Evolutionary conservation across 768 basidiomycete genomes (phyloP).

Genomic region (Psilocybe tampanensis): DNA sequence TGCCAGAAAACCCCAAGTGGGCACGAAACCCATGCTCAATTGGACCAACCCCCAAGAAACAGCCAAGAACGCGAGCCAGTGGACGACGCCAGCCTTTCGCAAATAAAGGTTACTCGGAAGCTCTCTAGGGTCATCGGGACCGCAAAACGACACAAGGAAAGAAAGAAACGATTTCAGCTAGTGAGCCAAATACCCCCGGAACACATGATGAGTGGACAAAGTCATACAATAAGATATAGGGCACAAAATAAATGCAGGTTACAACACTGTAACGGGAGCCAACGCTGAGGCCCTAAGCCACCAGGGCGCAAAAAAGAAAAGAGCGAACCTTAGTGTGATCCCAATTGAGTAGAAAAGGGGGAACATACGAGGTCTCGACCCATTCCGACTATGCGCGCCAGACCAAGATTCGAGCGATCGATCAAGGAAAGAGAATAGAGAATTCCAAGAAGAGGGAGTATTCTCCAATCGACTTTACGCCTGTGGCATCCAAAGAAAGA

Average conservation of each 20-base stretch:
- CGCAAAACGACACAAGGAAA: neutral
- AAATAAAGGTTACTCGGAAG: constrained; percentile 40
- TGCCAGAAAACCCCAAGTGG: constrained; percentile 40
- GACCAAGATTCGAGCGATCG: constrained; percentile 43
- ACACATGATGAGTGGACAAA: neutral
- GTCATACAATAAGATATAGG: constrained; percentile 49
- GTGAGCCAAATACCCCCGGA: neutral
- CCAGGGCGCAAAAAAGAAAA: neutral
- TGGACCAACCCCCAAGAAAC: constrained; percentile 47
- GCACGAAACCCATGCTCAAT: constrained; percentile 49
- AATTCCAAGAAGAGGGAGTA: constrained; percentile 41
- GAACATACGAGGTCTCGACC: constrained; percentile 38
- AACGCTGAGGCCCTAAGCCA: constrained; percentile 34
- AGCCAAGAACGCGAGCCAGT: constrained; percentile 43
- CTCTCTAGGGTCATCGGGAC: constrained; percentile 1
- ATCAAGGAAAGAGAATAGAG: constrained; percentile 42
- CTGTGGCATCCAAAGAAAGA: constrained; percentile 25
- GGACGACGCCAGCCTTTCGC: constrained; percentile 43
- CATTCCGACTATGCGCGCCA: constrained; percentile 44
- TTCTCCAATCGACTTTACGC: constrained; percentile 39
- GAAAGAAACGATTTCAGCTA: neutral
- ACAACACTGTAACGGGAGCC: constrained; percentile 48
- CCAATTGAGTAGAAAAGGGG: neutral
- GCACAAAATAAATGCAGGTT: constrained; percentile 47
- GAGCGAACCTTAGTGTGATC: neutral